Evolutionary conservation across 176 grass and related monocot genomes (phyloP).

Genomic region (Triticum monococcum): DNA sequence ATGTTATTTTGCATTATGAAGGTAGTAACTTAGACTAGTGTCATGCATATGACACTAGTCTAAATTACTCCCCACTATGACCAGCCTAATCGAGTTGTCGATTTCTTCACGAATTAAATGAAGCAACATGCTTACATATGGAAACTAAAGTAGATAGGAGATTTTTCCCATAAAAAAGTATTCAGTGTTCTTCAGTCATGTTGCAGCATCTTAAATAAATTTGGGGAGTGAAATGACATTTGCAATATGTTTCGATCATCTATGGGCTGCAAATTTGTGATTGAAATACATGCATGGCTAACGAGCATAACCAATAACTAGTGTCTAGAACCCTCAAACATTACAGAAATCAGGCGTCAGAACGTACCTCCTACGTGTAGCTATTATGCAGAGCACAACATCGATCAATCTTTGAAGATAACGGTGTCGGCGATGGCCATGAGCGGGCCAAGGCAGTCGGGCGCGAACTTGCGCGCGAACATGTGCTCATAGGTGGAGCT

Average conservation of each 20-base stretch:
- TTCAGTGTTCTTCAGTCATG: not conserved
- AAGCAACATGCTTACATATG: not conserved
- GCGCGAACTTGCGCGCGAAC: conserved; percentile 90
- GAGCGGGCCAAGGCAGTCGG: conserved; percentile 66
- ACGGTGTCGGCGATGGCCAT: conserved; percentile 61
- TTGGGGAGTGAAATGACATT: not conserved
- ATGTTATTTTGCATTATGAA: too few species aligned
- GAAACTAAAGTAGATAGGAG: not conserved
- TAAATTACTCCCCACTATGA: too few species aligned
- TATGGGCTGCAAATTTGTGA: not conserved
- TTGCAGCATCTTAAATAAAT: not conserved
- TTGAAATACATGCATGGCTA: not conserved
- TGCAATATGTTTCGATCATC: not conserved
- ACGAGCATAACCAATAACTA: not conserved
- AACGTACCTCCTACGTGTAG: conserved; percentile 11
- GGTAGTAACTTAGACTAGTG: too few species aligned
- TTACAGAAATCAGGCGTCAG: not conserved
- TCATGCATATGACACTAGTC: too few species aligned
- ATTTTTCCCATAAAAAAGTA: not conserved
- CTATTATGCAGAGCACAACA: not conserved
- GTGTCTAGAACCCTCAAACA: not conserved
- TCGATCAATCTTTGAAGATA: conserved; percentile 61
- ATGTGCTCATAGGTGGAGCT: conserved; percentile 41
- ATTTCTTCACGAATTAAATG: not conserved
- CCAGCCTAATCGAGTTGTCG: not conserved